Evolutionary conservation across 371 early-diverging fungal species (phyloP).

Genomic region (Dipsacomyces acuminosporus): DNA sequence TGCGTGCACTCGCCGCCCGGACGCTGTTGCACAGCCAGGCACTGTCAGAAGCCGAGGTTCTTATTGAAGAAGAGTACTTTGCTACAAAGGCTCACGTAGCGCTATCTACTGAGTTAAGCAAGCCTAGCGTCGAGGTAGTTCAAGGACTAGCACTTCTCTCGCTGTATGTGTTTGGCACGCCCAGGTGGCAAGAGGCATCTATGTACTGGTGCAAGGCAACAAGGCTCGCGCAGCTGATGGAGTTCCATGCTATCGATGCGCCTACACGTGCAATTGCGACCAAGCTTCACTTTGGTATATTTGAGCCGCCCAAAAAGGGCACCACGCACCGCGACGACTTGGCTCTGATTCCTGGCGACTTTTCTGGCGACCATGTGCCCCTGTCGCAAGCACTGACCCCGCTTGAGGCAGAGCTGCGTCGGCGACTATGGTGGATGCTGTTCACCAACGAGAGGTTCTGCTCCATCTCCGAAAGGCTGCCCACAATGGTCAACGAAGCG

Average conservation of each 20-base stretch:
- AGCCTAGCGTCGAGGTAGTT: slow-evolving; percentile 29
- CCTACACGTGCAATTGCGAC: slow-evolving; percentile 35
- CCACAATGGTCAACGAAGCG: slow-evolving; percentile 39
- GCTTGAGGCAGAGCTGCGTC: slow-evolving; percentile 37
- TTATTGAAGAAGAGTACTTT: slow-evolving; percentile 35
- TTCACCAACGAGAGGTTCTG: slow-evolving; percentile 44
- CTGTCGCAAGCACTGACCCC: slow-evolving; percentile 32
- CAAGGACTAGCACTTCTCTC: slow-evolving; percentile 39
- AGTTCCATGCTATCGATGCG: slow-evolving; percentile 37
- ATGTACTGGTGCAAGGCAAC: slow-evolving; percentile 47
- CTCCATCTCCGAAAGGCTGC: slow-evolving; percentile 40
- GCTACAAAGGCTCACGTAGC: slow-evolving; percentile 17
- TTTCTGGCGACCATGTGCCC: slow-evolving; percentile 30
- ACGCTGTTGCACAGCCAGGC: slow-evolving; percentile 22
- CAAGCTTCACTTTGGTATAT: slow-evolving; percentile 40
- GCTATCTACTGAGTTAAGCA: slow-evolving; percentile 19
- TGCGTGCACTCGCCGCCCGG: slow-evolving; percentile 35
- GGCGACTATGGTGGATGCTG: slow-evolving; percentile 42
- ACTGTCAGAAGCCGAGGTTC: slow-evolving; percentile 23
- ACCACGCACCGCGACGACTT: slow-evolving; percentile 7
- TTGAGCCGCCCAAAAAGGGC: slow-evolving; percentile 27
- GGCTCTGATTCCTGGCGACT: slow-evolving; percentile 34
- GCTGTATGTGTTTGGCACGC: slow-evolving; percentile 33
- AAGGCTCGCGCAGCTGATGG: slow-evolving; percentile 40
- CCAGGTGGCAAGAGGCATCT: slow-evolving; percentile 40